Conservation (phyloP, 306 rosid genomes). For the Quercus glauca region DNA sequence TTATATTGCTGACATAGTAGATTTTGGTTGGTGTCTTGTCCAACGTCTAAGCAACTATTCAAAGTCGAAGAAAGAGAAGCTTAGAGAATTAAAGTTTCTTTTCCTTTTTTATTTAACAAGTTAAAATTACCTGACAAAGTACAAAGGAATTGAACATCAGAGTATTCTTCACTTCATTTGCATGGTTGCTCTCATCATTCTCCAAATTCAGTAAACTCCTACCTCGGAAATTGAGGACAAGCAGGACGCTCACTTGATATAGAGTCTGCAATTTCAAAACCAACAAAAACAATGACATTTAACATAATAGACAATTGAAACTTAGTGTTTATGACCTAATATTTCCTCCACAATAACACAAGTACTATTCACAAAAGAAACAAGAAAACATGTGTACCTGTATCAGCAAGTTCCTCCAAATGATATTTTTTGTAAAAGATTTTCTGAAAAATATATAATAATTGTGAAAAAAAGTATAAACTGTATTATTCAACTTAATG, state of each 20-base stretch:
- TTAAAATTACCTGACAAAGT: constrained; percentile 73
- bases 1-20: too few species aligned
- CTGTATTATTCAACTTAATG: too few species aligned
- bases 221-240: constrained; percentile 69
- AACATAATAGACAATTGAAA: background rate
- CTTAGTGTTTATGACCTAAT: background rate
- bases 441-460: constrained; percentile 54
- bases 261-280: constrained; percentile 53
- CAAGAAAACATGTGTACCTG: constrained; percentile 59
- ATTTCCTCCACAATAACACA: background rate
- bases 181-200: constrained; percentile 21
- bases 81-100: background rate
- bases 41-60: background rate
- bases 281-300: background rate
- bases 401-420: constrained; percentile 90
- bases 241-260: constrained; percentile 78
- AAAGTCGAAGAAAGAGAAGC: background rate
- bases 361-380: background rate
- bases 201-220: constrained; percentile 45
- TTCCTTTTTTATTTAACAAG: background rate
- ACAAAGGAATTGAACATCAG: constrained; percentile 91
- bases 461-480: background rate
- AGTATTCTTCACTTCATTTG: constrained; percentile 69
- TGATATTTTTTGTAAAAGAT: constrained; percentile 78
- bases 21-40: too few species aligned